Evolutionary conservation across 331 rosid species (phyloP).

Genomic region (Stylosanthes scabra): DNA sequence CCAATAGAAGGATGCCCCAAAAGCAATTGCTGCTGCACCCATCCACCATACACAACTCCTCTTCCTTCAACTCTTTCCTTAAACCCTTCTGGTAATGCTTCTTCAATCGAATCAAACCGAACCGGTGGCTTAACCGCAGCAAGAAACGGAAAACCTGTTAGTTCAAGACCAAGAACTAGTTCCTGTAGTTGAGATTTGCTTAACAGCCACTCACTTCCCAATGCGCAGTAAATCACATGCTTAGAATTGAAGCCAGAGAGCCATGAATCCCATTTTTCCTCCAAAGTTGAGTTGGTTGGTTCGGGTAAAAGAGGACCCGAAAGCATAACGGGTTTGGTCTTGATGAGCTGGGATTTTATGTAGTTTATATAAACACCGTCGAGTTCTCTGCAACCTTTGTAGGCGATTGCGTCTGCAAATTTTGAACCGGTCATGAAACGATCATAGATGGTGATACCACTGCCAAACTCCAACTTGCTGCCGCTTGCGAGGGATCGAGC

Average conservation of each 20-base stretch:
- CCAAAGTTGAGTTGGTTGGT: conserved; percentile 32
- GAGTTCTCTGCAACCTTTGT: conserved; percentile 45
- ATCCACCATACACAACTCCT: conserved; percentile 32
- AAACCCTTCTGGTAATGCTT: conserved; percentile 50
- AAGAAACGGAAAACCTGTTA: conserved; percentile 48
- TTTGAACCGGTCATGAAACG: neutral
- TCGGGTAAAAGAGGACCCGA: conserved; percentile 49
- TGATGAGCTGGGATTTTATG: conserved; percentile 11
- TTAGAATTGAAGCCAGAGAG: conserved; percentile 33
- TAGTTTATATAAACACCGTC: conserved; percentile 48
- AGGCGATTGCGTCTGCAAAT: conserved; percentile 45
- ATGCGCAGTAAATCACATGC: conserved; percentile 47
- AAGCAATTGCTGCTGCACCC: conserved; percentile 45
- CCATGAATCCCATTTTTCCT: conserved; percentile 54
- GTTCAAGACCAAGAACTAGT: conserved; percentile 54
- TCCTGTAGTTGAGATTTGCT: conserved; percentile 43
- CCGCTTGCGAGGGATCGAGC: no score
- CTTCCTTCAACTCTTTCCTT: conserved; percentile 36
- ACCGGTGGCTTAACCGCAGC: conserved; percentile 31
- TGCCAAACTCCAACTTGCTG: conserved; percentile 34
- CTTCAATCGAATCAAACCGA: conserved; percentile 37
- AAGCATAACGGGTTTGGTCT: conserved; percentile 41
- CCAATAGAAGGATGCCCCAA: conserved; percentile 47
- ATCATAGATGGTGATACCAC: conserved; percentile 32
- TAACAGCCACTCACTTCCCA: conserved; percentile 54